Evolutionary conservation across 306 rosid genomes (phyloP), one percentile per base, ranked within the genome.

Genomic region (Begonia peltatifolia): DNA sequence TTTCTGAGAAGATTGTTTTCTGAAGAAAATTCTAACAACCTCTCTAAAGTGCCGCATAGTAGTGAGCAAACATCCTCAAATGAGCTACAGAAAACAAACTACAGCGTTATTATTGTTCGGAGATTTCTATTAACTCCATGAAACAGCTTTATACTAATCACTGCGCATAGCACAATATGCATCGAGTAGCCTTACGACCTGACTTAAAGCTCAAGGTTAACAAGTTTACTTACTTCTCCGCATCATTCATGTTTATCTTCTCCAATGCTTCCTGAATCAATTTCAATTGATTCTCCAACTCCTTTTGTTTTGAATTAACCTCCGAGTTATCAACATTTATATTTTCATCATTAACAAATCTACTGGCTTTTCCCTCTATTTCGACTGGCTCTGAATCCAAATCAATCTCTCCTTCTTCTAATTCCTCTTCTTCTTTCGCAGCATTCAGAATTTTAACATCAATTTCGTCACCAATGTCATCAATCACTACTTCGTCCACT

Each of bases 381-480:
- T 42, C 66, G 0, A 52, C 52, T 6, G 55, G 51, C 54, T 82
- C 84, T n/a, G 83, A 73, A 44, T 85, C 99, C 68, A 78, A 73
- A 47, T 79, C 99, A 79, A 92, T 92, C 82, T 92, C 99, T n/a
- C 99, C 99, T 71, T 92, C 99, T 75, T 90, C 99, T 57, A 90
- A 63, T 61, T 90, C 99, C 51, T 94, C 99, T 16, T 90, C 99
- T 63, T 92, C 97, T 66, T 68, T 88, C 14, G 76, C 92, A 53
- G 51, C 71, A 72, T 75, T 76, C 52, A 71, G 46, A 48, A 63
- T 55, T 14, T 60, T 52, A 9, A 13, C 42, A 56, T 68, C 79
- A 50, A 53, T 62, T 44, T 74, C 85, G 10, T 79, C 85, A 11
- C 68, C 66, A 25, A 71, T 56, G 17, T 58, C 74, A 30, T 60